Base-by-base conservation (phyloP, 2,329 filamentous ascomycete genomes). In the Myriangium duriaei region DNA sequence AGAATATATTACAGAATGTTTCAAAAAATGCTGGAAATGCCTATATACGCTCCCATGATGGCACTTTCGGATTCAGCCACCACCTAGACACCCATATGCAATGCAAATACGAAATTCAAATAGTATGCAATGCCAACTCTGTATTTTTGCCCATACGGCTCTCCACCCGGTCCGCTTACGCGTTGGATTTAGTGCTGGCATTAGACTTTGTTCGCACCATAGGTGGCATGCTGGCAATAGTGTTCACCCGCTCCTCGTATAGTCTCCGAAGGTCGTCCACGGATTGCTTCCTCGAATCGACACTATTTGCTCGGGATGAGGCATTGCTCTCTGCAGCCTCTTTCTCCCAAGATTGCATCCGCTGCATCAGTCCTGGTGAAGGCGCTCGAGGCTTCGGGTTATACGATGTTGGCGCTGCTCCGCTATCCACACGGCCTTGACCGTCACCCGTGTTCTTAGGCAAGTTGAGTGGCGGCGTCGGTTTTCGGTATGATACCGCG, bases 191-290 rank as follows among this genome's bases (percentile, higher is more conserved):
- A 7, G n/a, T n/a, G n/a, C 21, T 26, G 7, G 21, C 21, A 31
- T 33, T 33, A n/a, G 28, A 32, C 30, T 39, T 39, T 10, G 36
- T 39, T 19, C 36, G 30, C 17, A 28, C 19, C 21, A 36, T 19
- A 10, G 19, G 13, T 11, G 36, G 17, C 2, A 39, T 17, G 21
- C 30, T 19, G 9, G 21, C 34, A n/a, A 41, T 63, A 11, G 62
- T 61, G 2, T 55, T 59, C 5, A 58, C 61, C 31, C 65, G 49
- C 46, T 68, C 65, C 47, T 69, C 65, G 42, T 67, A 69, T 37
- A 68, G 46, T 44, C 60, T 49, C 38, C 64, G 51, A 42, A 69
- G 44, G 49, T 68, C 62, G 32, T 68, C 65, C 4, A 69, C 65
- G 12, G 57, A 61, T 32, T 58, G 51, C 45, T 67, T 64, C 45